Evolutionary conservation across 305 asterid genomes (phyloP).

Genomic region (Fraxinus platypoda): DNA sequence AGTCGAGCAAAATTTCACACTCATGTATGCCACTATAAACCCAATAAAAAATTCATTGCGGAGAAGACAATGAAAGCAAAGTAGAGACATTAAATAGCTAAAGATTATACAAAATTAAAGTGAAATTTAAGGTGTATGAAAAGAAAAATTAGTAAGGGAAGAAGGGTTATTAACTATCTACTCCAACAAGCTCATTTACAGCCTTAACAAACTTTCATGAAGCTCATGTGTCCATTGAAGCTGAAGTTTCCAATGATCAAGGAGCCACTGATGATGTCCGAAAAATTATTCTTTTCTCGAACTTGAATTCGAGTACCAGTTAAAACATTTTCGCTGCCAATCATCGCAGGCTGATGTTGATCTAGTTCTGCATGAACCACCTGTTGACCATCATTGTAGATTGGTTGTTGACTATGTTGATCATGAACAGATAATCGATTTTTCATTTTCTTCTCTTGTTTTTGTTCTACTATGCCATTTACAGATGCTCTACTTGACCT

Average conservation of each 20-base stretch:
- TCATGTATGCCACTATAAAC: not conserved
- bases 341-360: not conserved
- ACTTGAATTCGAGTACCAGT: not conserved
- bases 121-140: not conserved
- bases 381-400: not conserved
- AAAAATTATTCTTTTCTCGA: not conserved
- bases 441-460: not conserved
- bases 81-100: not conserved
- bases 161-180: constrained; percentile 18
- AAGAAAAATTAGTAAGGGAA: not conserved
- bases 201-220: constrained; percentile 37
- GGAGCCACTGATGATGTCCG: not conserved
- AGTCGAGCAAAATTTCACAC: not conserved
- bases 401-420: not conserved
- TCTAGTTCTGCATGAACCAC: not conserved
- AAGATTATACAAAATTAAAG: not conserved
- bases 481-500: not conserved
- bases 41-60: not conserved
- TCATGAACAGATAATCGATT: constrained; percentile 1
- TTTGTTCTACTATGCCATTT: not conserved
- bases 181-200: constrained; percentile 40
- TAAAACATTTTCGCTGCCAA: not conserved
- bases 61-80: not conserved
- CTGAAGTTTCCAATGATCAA: constrained; percentile 24
- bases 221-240: constrained; percentile 40